Evolutionary conservation across 257 asterid species (phyloP), one percentile per base, ranked within the genome.

Genomic region (Fraxinus americana): DNA sequence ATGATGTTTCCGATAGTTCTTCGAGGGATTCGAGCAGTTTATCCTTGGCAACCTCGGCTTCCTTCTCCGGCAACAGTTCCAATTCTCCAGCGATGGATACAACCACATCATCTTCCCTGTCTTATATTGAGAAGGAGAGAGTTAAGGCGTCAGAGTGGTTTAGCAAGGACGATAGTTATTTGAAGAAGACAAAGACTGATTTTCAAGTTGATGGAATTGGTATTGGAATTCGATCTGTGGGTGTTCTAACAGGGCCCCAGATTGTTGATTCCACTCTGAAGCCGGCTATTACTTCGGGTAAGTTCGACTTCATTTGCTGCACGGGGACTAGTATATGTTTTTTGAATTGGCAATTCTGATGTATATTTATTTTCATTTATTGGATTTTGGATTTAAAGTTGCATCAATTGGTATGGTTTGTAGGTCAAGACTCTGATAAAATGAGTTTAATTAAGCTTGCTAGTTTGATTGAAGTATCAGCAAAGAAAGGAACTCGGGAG

Each of bases 371-470:
- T 43, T 43, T 43, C 14, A 43, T 43, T 10, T 12, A 43, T 14
- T 43, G 16, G 50, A 12, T 12, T 43, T 43, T 43, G 50, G 50
- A 43, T 43, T 43, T 43, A 43, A 43, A 11, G 16, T 43, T 10
- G 16, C 50, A 43, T 43, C 50, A 11, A 11, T 43, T 43, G 50
- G 12, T 43, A 43, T 43, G 50, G 16, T 59, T 85, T 79, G 89
- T 83, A 92, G 98, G 92, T 76, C 84, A 90, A 89, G 94, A 87
- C 74, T 91, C 92, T 83, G 98, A 87, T 14, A 94, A 92, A 79
- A 75, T 94, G 73, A 90, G 96, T 75, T 85, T 92, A 72, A 87
- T 94, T 43, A 94, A 91, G 83, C 89, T 94, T n/a, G 98, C 98
- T 13, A 85, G 97, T 80, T 84, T 94, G 52, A 91, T 92, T 67